Conservation (phyloP, 148 eudicot genomes). For the Diospyros kaki region DNA sequence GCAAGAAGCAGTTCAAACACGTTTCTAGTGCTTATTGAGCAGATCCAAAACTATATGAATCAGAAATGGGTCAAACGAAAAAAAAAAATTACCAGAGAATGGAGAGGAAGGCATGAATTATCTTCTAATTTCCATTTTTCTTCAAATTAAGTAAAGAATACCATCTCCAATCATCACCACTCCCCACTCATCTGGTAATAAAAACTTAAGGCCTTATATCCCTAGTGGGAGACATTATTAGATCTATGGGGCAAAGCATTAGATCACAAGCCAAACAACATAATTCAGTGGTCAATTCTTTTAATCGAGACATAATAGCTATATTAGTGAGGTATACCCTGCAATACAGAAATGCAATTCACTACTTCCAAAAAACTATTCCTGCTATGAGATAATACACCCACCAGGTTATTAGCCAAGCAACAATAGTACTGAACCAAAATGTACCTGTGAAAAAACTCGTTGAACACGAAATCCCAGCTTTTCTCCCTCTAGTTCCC, state of each 20-base stretch:
- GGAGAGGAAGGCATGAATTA: not conserved
- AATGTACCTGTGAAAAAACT: slow-evolving; percentile 48
- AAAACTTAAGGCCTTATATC: not conserved
- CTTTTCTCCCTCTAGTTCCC: slow-evolving; percentile 18
- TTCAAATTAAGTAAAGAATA: not conserved
- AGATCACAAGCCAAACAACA: not conserved
- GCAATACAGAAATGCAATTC: not conserved
- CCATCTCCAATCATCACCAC: not conserved
- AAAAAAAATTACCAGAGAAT: no score
- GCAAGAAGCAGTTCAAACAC: no score
- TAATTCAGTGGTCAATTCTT: not conserved
- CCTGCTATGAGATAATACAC: not conserved
- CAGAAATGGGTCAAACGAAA: no score
- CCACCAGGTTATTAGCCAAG: not conserved
- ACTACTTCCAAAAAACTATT: not conserved
- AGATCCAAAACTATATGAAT: not conserved
- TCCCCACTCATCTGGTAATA: not conserved
- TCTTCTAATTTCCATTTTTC: not conserved
- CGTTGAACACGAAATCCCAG: slow-evolving; percentile 12
- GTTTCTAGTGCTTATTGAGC: not conserved
- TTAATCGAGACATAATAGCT: not conserved
- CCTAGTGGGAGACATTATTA: no score
- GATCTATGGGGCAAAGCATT: not conserved
- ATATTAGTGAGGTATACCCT: not conserved
- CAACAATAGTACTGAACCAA: slow-evolving; percentile 4